Base-by-base conservation (phyloP, 306 rosid species). In the Macrotyloma uniflorum region DNA sequence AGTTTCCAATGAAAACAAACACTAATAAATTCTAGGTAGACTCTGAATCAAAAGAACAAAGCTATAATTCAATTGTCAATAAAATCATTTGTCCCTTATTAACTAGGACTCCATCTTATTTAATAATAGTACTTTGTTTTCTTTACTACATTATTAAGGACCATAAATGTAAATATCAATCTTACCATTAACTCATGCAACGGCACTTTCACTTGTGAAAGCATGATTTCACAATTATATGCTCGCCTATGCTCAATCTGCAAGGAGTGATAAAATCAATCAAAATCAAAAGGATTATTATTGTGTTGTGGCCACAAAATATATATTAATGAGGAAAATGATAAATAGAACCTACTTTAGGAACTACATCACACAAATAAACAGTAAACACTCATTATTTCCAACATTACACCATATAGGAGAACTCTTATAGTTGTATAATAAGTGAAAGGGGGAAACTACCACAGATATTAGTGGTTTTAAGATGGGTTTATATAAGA, bases 201-300 rank as follows among this genome's bases (percentile, higher is more conserved):
- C 5, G 98, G 97, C 54, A 89, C 95, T 79, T 94, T 94, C 79
- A 94, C 98, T 86, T 88, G 85, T 77, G 98, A 94, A 89, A 94
- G 98, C 97, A 94, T 94, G 74, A 94, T 94, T 85, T 92, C 98
- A 79, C 97, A 90, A 79, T 94, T 92, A 81, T 90, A 90, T 47
- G 98, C 98, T 57, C 97, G 87, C 80, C 98, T 86, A 81, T 89
- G 97, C 45, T 94, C 97, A 82, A 92, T 71, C 98, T 94, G 88
- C 87, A 87, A 69, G 65, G 78, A 45, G 61, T 62, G 32, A 40
- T 75, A 67, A 69, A 46, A 42, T 53, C 28, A 74, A 71, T 77
- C 69, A 76, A 50, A 55, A 78, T 10, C 62, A 69, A 18, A 59
- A 61, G 35, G 71, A 70, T 28, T 58, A 32, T 26, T 8, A 66